Percentiles rank a stretch among this genome's conserved stretches.
Evolutionary conservation across 352 stramenopile genomes (phyloP).

Genomic region (Phytophthora idaei): DNA sequence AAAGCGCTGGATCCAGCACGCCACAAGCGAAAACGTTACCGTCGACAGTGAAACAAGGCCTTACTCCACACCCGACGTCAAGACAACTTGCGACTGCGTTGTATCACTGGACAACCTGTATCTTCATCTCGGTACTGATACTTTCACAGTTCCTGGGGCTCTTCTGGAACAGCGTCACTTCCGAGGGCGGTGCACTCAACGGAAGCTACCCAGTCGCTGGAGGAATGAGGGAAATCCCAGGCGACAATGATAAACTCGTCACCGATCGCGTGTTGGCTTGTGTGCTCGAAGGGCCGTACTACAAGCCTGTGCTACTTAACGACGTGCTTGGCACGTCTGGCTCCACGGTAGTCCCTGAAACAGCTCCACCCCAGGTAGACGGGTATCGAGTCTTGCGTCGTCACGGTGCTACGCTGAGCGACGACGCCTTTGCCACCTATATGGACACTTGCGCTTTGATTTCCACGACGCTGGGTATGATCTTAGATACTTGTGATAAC

Average conservation of each 20-base stretch:
- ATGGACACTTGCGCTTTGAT: constrained; percentile 35
- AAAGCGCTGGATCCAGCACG: not conserved
- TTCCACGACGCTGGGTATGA: constrained; percentile 29
- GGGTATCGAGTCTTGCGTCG: constrained; percentile 35
- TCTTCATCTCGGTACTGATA: constrained; percentile 36
- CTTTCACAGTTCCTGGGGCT: constrained; percentile 36
- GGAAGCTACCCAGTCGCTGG: constrained; percentile 23
- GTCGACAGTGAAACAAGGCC: not conserved
- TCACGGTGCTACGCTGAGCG: constrained; percentile 15
- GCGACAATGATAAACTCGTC: constrained; percentile 56
- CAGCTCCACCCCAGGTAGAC: constrained; percentile 14
- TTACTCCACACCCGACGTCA: constrained; percentile 10
- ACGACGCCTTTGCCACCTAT: constrained; percentile 24
- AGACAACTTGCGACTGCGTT: constrained; percentile 19
- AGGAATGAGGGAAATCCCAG: constrained; percentile 27
- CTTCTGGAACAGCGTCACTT: constrained; percentile 34
- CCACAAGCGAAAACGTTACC: constrained; percentile 10
- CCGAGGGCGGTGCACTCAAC: constrained; percentile 6
- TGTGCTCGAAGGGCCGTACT: constrained; percentile 38
- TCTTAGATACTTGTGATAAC: constrained; percentile 36
- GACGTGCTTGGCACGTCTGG: constrained; percentile 29
- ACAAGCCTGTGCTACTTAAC: constrained; percentile 43
- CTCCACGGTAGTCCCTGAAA: constrained; percentile 10
- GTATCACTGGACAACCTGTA: constrained; percentile 39
- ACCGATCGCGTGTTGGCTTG: constrained; percentile 59